Evolutionary conservation across 176 grass and related monocot genomes (phyloP).

Genomic region (Saccharum spontaneum): DNA sequence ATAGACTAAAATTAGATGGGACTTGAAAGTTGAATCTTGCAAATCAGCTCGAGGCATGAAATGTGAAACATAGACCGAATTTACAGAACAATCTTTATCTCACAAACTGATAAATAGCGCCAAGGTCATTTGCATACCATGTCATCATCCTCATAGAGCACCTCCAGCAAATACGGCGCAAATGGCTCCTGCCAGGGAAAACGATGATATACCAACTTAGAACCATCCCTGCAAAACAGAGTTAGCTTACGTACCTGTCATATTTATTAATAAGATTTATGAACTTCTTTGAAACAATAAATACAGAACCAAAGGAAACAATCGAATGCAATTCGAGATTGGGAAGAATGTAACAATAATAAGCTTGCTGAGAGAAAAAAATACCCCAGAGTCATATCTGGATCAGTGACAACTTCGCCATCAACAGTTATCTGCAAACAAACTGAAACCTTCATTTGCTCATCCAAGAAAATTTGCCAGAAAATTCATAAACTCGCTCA

Average conservation of each 20-base stretch:
- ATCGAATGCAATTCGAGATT: neutral
- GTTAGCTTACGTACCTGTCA: slow-evolving; percentile 5
- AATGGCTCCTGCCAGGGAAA: slow-evolving; percentile 79
- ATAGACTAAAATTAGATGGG: neutral
- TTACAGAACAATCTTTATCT: neutral
- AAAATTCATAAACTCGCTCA: neutral
- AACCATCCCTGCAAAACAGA: slow-evolving; percentile 61
- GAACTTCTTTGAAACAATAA: neutral
- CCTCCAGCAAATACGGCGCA: slow-evolving; percentile 65
- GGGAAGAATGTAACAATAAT: neutral
- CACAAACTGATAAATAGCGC: neutral
- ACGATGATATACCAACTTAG: slow-evolving; percentile 72
- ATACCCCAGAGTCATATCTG: slow-evolving; percentile 52
- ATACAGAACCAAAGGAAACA: neutral
- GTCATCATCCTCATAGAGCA: slow-evolving; percentile 94
- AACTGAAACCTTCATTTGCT: slow-evolving; percentile 6
- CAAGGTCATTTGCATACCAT: slow-evolving; percentile 52
- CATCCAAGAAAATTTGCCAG: neutral
- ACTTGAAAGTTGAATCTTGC: slow-evolving; percentile 10
- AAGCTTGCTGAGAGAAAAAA: neutral
- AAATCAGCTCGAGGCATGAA: neutral
- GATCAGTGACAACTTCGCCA: slow-evolving; percentile 60
- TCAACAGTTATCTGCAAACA: slow-evolving; percentile 72
- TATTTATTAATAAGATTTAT: slow-evolving; percentile 10
- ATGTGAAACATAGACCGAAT: neutral